Conservation (phyloP, 176 grass and related monocot genomes). For the Areca catechu region DNA sequence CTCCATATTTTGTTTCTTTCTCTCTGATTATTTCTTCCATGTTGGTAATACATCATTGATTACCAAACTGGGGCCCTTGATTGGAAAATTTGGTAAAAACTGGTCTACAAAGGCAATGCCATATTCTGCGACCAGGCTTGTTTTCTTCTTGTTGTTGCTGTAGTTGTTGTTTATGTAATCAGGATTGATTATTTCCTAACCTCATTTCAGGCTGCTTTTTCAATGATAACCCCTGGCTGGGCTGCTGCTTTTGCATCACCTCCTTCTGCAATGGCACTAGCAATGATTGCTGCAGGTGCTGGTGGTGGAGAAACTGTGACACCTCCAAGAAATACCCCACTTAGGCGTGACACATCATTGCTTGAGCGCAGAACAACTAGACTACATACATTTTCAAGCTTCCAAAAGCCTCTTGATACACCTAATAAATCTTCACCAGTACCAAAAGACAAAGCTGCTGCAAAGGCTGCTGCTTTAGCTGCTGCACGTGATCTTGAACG, state of each 20-base stretch:
- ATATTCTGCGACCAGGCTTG: no score
- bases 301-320: slow-evolving; percentile 66
- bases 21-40: no score
- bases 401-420: slow-evolving; percentile 67
- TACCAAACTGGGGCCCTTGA: no score
- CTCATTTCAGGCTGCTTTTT: slow-evolving; percentile 53
- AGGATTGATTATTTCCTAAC: neutral
- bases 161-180: no score
- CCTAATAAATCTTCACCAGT: slow-evolving; percentile 45
- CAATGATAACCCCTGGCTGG: slow-evolving; percentile 91
- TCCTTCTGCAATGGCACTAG: slow-evolving; percentile 92
- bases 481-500: slow-evolving; percentile 85
- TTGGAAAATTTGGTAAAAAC: no score
- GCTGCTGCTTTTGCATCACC: slow-evolving; percentile 99
- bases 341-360: slow-evolving; percentile 58
- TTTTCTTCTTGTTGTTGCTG: no score
- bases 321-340: slow-evolving; percentile 55
- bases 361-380: slow-evolving; percentile 61
- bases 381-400: slow-evolving; percentile 71
- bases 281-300: slow-evolving; percentile 97
- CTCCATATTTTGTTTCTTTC: no score
- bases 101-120: no score
- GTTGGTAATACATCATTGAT: no score
- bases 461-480: slow-evolving; percentile 76
- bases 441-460: slow-evolving; percentile 83